Evolutionary conservation across 768 basidiomycete species (phyloP), one percentile per base, ranked within the genome.

Genomic region (Tulasnella sp.): DNA sequence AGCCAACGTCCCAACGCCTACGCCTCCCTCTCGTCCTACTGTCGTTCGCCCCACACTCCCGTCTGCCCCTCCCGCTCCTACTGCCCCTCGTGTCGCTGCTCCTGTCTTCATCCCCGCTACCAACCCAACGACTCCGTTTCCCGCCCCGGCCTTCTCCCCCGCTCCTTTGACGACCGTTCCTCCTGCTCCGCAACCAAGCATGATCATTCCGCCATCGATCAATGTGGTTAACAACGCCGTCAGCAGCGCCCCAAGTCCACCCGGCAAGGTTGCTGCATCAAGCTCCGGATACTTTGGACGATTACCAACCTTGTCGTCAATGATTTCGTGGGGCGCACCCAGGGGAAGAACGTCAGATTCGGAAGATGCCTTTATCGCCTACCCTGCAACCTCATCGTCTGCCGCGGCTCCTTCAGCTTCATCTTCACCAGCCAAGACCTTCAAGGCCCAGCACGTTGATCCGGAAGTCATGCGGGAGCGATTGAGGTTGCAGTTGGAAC

Each of bases 381-480:
- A 28, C 46, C 41, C 34, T 69, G 60, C 77, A 34, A 58, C 77
- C 77, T 54, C 77, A 16, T 41, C 41, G 18, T 76, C 42, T 44
- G n/a, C 75, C 31, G 14, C 41, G 5, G 75, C 14, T 42, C 41
- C 41, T 20, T 31, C 48, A 31, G 48, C 50, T 69, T 31, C 77
- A 18, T 48, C 77, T 2, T 34, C 64, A 18, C 64, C 64, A 28
- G 0, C 34, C 18, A 69, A 37, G 64, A 37, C 2, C 64, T 12
- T 69, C 64, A 69, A 69, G 44, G 69, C 69, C 46, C 50, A 80
- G 58, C 80, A 73, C 48, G 81, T 81, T 28, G 75, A 81, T 48
- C 81, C 81, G 14, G 75, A 72, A 24, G 81, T 82, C 11, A 81
- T 81, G 81, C 80, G 81, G 31, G 81, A 81, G 76, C 42, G 81